Evolutionary conservation across 2,329 filamentous ascomycete genomes (phyloP), one percentile per base, ranked within the genome.

Genomic region (Neoascochyta sp.): DNA sequence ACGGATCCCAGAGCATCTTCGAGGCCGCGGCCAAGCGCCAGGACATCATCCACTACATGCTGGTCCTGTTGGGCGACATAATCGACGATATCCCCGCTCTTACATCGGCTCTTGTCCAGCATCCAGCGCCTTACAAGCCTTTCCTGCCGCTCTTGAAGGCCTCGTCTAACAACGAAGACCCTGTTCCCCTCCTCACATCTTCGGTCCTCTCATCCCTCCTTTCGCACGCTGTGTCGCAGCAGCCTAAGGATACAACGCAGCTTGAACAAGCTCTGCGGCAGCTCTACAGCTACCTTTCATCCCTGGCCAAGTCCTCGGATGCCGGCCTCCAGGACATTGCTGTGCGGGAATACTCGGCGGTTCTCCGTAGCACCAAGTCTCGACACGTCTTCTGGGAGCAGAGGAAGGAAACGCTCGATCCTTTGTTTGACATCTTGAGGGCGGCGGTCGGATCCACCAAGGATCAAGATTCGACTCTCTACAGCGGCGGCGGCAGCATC

Each of bases 281-380:
- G 52, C 74, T 96, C 27, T 86, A 92, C 64, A 81, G 77, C 54
- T 96, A 95, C 64, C 78, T 96, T 16, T 85, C 88, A 6, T 80
- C 80, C 30, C 73, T 96, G 33, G 81, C 85, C 36, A 88, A 88
- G 70, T 87, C 81, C 58, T 76, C 84, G 34, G 92, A 98, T 65
- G 83, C 86, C 32, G 87, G 87, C 21, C 74, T 94, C 34, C 92
- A 98, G 65, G 92, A 98, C 57, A 95, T 96, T 57, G 90, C 88
- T 15, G 88, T 96, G 9, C 86, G 92, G 55, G 80, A 90, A 58
- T 93, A 90, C 65, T 95, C 92, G 19, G 75, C 84, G 12, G 71
- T 98, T 17, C 73, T 98, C 17, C 81, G 87, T 39, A 86, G 81
- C 21, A 76, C 73, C 39, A 78, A 78, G 35, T 78, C 88, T 3